These are phyloP conservation scores for Colletotrichum paranaense DNA, from an alignment of 2,329 filamentous ascomycete genomes.

Conservation along the genomic window DNA sequence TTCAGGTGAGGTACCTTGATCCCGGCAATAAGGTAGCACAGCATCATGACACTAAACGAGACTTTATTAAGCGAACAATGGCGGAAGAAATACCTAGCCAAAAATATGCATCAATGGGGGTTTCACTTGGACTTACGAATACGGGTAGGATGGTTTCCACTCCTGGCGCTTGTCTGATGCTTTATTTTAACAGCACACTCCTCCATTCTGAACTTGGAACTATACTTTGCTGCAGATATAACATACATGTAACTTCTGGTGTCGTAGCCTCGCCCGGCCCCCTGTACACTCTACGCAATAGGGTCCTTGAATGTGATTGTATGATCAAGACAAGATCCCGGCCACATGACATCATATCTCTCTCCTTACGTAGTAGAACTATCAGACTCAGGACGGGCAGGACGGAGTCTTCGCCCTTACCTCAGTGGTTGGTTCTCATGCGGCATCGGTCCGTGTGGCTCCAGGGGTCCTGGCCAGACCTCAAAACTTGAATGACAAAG, in stretches of 20 bases:
- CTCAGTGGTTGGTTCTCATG: neutral
- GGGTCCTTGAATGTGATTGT: too few relatives aligned
- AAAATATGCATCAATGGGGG: constrained; percentile 1
- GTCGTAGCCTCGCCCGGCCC: neutral
- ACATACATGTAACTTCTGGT: neutral
- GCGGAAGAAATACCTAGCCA: neutral
- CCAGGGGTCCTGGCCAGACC: neutral
- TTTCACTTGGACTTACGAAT: neutral
- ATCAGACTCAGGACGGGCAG: neutral
- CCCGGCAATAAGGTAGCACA: neutral
- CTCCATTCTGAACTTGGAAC: neutral
- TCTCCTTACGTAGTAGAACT: neutral
- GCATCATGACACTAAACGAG: neutral
- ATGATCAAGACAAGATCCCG: neutral
- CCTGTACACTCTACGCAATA: neutral
- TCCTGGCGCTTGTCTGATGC: neutral
- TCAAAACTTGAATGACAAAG: neutral
- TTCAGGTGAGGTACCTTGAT: neutral
- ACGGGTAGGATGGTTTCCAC: neutral
- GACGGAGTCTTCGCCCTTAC: neutral
- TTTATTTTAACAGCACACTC: neutral
- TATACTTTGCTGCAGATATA: neutral
- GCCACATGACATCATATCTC: constrained; percentile 1
- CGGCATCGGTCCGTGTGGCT: neutral
- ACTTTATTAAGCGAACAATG: neutral